Evolutionary conservation across 371 early-diverging fungal genomes (phyloP).

Genomic region (Mortierella sp.): DNA sequence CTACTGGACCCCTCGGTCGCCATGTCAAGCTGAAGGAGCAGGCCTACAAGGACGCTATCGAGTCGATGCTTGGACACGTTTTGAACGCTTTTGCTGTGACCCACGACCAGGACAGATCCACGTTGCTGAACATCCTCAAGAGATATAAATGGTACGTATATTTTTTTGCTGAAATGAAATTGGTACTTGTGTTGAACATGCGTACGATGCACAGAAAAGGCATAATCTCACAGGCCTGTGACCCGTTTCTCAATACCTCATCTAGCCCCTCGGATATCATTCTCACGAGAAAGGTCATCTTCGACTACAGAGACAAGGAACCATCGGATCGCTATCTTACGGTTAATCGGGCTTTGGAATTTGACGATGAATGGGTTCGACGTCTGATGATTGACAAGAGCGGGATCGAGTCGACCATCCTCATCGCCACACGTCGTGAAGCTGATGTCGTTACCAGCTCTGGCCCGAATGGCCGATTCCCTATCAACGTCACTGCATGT

Average conservation of each 20-base stretch:
- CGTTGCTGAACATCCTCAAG: conserved; percentile 66
- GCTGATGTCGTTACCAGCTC: conserved; percentile 82
- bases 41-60: conserved; percentile 77
- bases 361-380: conserved; percentile 82
- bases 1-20: conserved; percentile 90
- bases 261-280: conserved; percentile 64
- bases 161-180: neutral
- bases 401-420: conserved; percentile 82
- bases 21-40: conserved; percentile 75
- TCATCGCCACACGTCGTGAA: conserved; percentile 77
- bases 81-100: conserved; percentile 86
- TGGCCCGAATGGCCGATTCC: conserved; percentile 61
- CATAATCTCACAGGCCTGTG: neutral
- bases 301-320: conserved; percentile 81
- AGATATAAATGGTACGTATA: conserved; percentile 59
- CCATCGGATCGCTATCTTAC: conserved; percentile 77
- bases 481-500: conserved; percentile 79
- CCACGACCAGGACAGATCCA: conserved; percentile 73
- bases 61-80: conserved; percentile 75
- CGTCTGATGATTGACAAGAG: conserved; percentile 81
- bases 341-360: conserved; percentile 75
- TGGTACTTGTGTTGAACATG: neutral
- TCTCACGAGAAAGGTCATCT: conserved; percentile 72
- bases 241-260: neutral
- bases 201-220: too few species aligned